phyloP scores from a whole-genome alignment of 176 grass and related monocot genomes.

The Thinopyrum elongatum region DNA sequence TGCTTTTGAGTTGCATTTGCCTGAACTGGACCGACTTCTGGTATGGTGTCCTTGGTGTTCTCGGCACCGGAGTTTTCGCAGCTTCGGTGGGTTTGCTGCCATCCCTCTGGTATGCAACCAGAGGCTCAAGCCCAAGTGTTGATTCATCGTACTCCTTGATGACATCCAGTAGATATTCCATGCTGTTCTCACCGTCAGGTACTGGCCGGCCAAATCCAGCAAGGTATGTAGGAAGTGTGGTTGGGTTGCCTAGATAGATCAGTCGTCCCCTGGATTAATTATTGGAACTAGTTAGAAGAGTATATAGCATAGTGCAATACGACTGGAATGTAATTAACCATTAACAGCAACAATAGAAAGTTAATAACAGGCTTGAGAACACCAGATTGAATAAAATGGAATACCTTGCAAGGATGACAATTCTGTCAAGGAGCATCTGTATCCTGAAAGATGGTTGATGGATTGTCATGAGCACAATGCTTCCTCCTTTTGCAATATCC shows the following conservation, averaged over 20 bases:
- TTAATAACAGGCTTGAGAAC: background rate
- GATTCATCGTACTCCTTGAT: conserved; percentile 80
- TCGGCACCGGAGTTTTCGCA: conserved; percentile 59
- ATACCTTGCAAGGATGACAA: conserved; percentile 69
- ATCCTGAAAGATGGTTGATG: conserved; percentile 92
- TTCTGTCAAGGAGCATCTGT: conserved; percentile 72
- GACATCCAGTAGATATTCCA: conserved; percentile 71
- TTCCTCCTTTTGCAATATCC: conserved; percentile 68
- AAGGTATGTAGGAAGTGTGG: conserved; percentile 46
- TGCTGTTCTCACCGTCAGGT: conserved; percentile 74
- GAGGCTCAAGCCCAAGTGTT: conserved; percentile 54
- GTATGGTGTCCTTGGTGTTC: conserved; percentile 44
- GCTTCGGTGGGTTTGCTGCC: conserved; percentile 49
- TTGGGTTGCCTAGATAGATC: conserved; percentile 54
- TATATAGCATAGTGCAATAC: background rate
- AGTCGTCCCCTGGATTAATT: conserved; percentile 50
- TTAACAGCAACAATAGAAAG: background rate
- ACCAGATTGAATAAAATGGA: background rate
- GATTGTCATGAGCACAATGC: conserved; percentile 85
- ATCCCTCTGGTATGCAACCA: conserved; percentile 67
- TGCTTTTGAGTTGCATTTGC: conserved; percentile 65
- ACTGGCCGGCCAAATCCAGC: conserved; percentile 52
- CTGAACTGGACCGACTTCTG: conserved; percentile 50
- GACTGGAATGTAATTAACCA: background rate
- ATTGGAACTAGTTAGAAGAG: conserved; percentile 12